Conservation (phyloP, 2,329 filamentous ascomycete genomes). For the Fusarium bactridioides region DNA sequence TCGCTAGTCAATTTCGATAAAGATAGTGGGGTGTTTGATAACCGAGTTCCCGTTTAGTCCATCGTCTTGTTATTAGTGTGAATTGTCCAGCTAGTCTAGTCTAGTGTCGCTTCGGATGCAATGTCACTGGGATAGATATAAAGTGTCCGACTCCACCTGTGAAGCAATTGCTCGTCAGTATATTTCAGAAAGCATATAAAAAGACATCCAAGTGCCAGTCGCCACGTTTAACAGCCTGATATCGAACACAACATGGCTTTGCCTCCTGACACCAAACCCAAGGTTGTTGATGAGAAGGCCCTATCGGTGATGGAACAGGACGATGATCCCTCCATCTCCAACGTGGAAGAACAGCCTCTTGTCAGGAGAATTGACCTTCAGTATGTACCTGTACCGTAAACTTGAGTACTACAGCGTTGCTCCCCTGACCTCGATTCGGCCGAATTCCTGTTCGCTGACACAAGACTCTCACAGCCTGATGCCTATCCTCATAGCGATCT, state of each 20-base stretch:
- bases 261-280: not conserved
- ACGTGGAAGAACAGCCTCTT: not conserved
- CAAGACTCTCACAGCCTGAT: not conserved
- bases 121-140: not conserved
- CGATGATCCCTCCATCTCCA: not conserved
- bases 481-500: not conserved
- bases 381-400: not conserved
- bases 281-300: not conserved
- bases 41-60: not conserved
- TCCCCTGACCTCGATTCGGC: fast-evolving
- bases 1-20: not conserved
- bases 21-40: not conserved
- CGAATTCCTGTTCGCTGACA: not conserved
- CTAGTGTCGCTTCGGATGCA: not conserved
- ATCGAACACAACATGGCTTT: not conserved
- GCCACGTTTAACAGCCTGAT: fast-evolving
- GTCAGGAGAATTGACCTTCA: not conserved
- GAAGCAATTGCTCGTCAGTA: not conserved
- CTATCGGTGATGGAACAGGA: not conserved
- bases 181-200: not conserved
- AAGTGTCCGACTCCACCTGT: not conserved
- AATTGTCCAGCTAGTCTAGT: not conserved
- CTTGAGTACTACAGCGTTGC: fast-evolving
- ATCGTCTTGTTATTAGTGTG: not conserved
- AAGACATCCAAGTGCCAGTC: not conserved